Evolutionary conservation across 768 basidiomycete genomes (phyloP).

Genomic region (Suillus paluster): DNA sequence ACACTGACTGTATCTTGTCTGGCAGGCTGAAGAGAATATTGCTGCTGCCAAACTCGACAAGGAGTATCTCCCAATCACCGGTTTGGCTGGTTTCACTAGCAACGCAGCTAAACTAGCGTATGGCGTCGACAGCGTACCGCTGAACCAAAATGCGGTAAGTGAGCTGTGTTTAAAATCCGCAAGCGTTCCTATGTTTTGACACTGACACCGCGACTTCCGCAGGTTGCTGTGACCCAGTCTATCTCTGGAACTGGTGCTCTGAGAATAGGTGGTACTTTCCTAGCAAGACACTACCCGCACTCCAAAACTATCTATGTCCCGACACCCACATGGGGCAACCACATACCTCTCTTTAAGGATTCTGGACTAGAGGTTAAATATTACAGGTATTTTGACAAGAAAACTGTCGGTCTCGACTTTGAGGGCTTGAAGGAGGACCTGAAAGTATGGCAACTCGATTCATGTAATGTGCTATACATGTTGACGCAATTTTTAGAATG

Average conservation of each 20-base stretch:
- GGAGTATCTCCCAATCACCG: conserved; percentile 96
- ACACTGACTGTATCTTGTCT: conserved; percentile 8
- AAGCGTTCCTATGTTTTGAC: conserved; percentile 1
- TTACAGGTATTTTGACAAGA: conserved; percentile 95
- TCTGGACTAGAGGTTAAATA: conserved; percentile 91
- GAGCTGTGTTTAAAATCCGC: neutral
- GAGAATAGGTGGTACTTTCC: conserved; percentile 91
- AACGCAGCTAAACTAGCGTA: conserved; percentile 91
- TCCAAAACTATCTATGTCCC: conserved; percentile 91
- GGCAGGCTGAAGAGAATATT: conserved; percentile 78
- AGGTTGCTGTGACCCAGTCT: conserved; percentile 90
- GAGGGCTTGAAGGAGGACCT: conserved; percentile 88
- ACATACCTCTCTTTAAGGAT: conserved; percentile 91
- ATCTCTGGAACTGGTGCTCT: conserved; percentile 99
- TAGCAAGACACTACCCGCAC: conserved; percentile 87
- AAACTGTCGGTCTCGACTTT: conserved; percentile 91
- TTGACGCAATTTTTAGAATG: conserved; percentile 46
- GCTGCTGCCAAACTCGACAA: conserved; percentile 76
- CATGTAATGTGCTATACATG: neutral
- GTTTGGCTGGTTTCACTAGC: conserved; percentile 83
- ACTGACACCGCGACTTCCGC: conserved; percentile 15
- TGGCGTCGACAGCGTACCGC: conserved; percentile 75
- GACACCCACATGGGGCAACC: conserved; percentile 96
- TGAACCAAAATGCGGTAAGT: conserved; percentile 75
- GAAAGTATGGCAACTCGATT: conserved; percentile 52